Percentiles rank a stretch among this genome's conserved stretches.
Evolutionary conservation across 441 rosid species (phyloP).

Genomic region (Populus hybrid): DNA sequence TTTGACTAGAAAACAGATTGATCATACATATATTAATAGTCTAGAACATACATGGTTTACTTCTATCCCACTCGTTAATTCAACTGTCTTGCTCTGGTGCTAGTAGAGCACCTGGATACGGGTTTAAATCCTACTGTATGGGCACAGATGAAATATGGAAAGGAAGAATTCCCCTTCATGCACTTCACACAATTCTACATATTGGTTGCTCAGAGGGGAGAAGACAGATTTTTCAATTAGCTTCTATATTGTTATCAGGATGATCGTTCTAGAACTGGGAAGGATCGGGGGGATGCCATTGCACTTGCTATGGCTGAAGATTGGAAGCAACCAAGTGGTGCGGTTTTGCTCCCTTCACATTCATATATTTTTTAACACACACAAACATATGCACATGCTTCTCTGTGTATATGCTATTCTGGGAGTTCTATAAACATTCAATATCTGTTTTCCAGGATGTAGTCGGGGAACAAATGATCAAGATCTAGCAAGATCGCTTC

Average conservation of each 20-base stretch:
- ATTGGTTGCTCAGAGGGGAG: neutral
- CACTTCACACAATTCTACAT: neutral
- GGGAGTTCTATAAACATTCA: neutral
- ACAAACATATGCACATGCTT: neutral
- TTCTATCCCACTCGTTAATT: neutral
- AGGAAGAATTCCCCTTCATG: neutral
- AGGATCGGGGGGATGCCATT: conserved; percentile 73
- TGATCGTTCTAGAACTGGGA: conserved; percentile 50
- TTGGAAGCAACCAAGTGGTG: conserved; percentile 56
- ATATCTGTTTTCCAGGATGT: conserved; percentile 37
- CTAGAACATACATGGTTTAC: neutral
- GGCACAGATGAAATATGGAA: neutral
- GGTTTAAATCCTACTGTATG: neutral
- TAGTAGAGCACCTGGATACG: neutral
- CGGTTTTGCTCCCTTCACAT: neutral
- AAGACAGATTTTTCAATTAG: neutral
- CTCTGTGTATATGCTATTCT: neutral
- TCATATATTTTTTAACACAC: neutral
- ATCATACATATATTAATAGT: neutral
- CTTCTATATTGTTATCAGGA: conserved; percentile 39
- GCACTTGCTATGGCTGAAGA: conserved; percentile 65
- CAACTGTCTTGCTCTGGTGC: neutral
- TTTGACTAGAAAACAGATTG: neutral
- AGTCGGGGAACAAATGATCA: conserved; percentile 46
- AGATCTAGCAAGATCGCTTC: conserved; percentile 48